These are phyloP conservation scores for Coemansia sp. DNA, from an alignment of 192 early-diverging fungal species.

Conservation along the genomic window DNA sequence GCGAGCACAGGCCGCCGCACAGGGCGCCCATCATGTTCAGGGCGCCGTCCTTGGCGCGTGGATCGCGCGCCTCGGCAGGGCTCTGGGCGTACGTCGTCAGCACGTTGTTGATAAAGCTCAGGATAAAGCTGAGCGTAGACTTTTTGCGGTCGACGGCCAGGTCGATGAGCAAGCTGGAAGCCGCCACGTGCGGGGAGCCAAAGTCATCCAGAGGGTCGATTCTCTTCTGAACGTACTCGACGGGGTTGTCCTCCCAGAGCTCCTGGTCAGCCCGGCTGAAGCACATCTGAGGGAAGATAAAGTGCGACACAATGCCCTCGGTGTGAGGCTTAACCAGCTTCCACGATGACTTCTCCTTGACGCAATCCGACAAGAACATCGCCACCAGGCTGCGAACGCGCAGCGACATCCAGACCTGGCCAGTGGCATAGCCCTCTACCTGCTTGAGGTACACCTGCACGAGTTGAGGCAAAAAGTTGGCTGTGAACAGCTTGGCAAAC, in stretches of 20 bases:
- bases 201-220: conserved; percentile 84
- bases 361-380: conserved; percentile 77
- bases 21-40: conserved; percentile 83
- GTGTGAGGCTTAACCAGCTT: conserved; percentile 83
- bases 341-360: conserved; percentile 90
- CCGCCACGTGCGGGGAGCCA: conserved; percentile 69
- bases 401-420: conserved; percentile 70
- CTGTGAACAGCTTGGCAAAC: conserved; percentile 83
- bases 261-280: conserved; percentile 81
- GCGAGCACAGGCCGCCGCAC: conserved; percentile 64
- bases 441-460: conserved; percentile 80
- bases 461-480: conserved; percentile 89
- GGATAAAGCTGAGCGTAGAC: conserved; percentile 74
- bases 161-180: conserved; percentile 72
- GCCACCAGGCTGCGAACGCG: conserved; percentile 69
- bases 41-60: conserved; percentile 85
- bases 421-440: conserved; percentile 71
- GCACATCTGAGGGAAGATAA: conserved; percentile 91
- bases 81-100: conserved; percentile 67
- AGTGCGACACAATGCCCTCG: conserved; percentile 77
- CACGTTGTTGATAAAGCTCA: conserved; percentile 75
- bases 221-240: conserved; percentile 86
- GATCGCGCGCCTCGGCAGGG: conserved; percentile 67
- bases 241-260: conserved; percentile 90
- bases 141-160: conserved; percentile 77